Evolutionary conservation across 2,329 filamentous ascomycete genomes (phyloP), one percentile per base, ranked within the genome.

Genomic region (Endoconidiophora polonica): DNA sequence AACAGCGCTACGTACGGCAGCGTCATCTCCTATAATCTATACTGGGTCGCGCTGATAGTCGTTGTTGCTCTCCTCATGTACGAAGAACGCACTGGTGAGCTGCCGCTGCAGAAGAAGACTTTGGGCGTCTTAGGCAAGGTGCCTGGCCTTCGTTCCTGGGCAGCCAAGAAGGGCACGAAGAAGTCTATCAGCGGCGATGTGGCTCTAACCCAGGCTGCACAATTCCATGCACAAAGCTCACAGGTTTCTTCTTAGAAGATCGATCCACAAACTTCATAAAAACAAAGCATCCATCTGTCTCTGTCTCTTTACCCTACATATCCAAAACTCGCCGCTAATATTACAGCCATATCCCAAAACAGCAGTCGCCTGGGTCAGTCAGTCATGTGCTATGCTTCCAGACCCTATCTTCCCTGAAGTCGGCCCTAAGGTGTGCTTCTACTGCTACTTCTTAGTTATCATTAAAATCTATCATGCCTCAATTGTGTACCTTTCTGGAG

Each of bases 1-100:
- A 90, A 90, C 65, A 82, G 80, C 14, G 84, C 82, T 4, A 88
- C 84, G 1, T 84, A 86, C 57, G 83, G 83, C 49, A 85, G 81
- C 0, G 79, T 90, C 53, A 75, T 90, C 54, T 76, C 79, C 2
- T 90, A 90, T 65, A 87, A 86, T 59, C 46, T 86, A 6, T 90
- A 88, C 67, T 90, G 84, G 85, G 63, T 87, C 42, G 66, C 66
- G 3, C 73, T 88, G 54, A 84, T 84, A 43, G 54, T 70, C 10
- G 71, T 69, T 3, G 80, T 86, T 60, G 52, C 73, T 4, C 58
- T 65, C 23, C 70, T 86, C 67, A 68, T 77, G 43, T 82, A 74
- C 63, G 72, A 73, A 55, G 83, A 86, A 64, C 59, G 63, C 46
- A 68, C 65, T 49, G 68, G 68, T 10, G 64, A 63, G 48, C 65